These are phyloP conservation scores for Psilocybe azurescens DNA, from an alignment of 768 basidiomycete species.

Conservation along the genomic window DNA sequence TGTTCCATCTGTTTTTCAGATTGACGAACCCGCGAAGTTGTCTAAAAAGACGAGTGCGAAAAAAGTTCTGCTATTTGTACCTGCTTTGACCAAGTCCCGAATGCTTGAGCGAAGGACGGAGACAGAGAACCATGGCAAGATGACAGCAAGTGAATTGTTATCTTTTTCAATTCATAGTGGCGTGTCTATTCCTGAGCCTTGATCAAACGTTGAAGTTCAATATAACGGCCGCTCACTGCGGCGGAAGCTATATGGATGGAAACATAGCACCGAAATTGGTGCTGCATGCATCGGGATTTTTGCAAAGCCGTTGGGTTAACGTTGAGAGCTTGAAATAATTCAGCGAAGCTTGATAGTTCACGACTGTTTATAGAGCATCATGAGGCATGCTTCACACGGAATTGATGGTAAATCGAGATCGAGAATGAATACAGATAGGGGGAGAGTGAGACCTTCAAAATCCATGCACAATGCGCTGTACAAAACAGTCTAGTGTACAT, in stretches of 20 bases:
- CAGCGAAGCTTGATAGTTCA: not conserved
- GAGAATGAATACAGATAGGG: not conserved
- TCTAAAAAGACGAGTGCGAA: not conserved
- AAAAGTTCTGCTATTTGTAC: not conserved
- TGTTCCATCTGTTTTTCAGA: not conserved
- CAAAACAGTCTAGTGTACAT: no score
- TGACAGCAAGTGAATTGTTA: not conserved
- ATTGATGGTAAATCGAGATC: not conserved
- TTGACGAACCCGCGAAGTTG: not conserved
- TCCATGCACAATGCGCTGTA: no score
- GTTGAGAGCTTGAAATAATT: not conserved
- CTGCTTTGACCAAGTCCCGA: not conserved
- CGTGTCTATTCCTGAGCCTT: not conserved
- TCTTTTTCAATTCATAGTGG: not conserved
- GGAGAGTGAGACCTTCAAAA: not conserved
- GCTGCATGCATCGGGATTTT: not conserved
- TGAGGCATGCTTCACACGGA: not conserved
- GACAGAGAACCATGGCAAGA: not conserved
- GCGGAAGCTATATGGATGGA: not conserved
- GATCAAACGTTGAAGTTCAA: not conserved
- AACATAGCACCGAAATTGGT: not conserved
- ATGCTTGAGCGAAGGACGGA: not conserved
- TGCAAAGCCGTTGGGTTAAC: not conserved
- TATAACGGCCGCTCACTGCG: not conserved
- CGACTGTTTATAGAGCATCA: not conserved